Conservation (phyloP, 371 early-diverging fungal species). For the Polyrhizophydium stewartii region DNA sequence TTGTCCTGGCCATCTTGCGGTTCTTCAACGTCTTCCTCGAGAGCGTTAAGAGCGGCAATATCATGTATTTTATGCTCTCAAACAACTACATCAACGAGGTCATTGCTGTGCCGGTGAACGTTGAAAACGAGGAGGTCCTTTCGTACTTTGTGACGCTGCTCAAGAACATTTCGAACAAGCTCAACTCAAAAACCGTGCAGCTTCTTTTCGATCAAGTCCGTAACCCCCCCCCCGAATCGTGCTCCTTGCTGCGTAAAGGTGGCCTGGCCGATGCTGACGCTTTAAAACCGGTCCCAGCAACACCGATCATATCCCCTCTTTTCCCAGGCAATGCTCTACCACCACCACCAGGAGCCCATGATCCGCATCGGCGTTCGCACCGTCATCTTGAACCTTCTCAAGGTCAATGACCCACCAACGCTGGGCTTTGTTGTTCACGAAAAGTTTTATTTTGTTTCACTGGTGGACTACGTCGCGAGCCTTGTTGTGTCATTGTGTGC, state of each 20-base stretch:
- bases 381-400: not conserved
- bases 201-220: constrained; percentile 21
- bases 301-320: constrained; percentile 27
- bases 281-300: constrained; percentile 1
- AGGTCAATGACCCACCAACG: not conserved
- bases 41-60: constrained; percentile 10
- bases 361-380: constrained; percentile 15
- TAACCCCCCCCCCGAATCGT: too few species aligned
- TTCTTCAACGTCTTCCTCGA: constrained; percentile 30
- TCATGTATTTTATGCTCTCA: constrained; percentile 23
- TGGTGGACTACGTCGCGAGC: not conserved
- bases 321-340: constrained; percentile 15
- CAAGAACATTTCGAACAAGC: constrained; percentile 26
- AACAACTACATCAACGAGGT: constrained; percentile 33
- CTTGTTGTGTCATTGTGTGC: not conserved
- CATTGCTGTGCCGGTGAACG: constrained; percentile 10
- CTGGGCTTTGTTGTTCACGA: not conserved
- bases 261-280: too few species aligned
- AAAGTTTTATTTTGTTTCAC: not conserved
- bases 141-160: constrained; percentile 21
- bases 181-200: constrained; percentile 14
- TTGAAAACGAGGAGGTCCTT: constrained; percentile 13
- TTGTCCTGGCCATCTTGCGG: constrained; percentile 11
- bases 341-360: constrained; percentile 23
- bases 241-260: too few species aligned